These are phyloP conservation scores for Angophora floribunda DNA, from an alignment of 345 rosid species.

Conservation along the genomic window DNA sequence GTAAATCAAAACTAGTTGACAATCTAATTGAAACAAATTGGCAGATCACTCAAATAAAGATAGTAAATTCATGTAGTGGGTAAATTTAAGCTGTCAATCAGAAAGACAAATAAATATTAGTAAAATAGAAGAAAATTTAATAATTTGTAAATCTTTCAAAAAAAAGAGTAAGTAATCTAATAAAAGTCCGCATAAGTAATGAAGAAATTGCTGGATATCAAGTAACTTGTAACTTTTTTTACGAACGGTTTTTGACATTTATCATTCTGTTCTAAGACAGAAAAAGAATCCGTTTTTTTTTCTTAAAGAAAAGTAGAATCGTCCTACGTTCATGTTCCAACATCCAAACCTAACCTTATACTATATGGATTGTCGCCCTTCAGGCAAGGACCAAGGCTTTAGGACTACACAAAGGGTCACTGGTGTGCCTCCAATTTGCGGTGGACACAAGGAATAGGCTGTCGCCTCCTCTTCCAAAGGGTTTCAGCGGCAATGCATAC, in stretches of 20 bases:
- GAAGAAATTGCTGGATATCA: not conserved
- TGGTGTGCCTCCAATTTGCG: conserved; percentile 65
- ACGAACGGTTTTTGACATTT: not conserved
- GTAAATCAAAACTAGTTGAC: too few relatives aligned
- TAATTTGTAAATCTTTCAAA: not conserved
- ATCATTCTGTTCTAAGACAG: not conserved
- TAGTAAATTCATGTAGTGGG: not conserved
- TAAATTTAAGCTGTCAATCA: not conserved
- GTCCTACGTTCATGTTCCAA: not conserved
- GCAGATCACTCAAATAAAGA: not conserved
- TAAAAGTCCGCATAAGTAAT: not conserved
- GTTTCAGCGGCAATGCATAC: conserved; percentile 55
- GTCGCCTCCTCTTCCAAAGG: conserved; percentile 33
- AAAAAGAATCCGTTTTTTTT: not conserved
- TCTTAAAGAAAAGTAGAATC: not conserved
- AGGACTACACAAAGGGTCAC: conserved; percentile 25
- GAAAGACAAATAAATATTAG: not conserved
- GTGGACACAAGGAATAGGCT: conserved; percentile 47
- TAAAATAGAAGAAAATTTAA: not conserved
- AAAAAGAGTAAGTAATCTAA: not conserved
- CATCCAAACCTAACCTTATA: not conserved
- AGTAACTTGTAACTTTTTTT: not conserved
- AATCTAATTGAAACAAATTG: too few relatives aligned
- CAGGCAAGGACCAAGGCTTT: conserved; percentile 56
- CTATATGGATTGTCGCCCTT: not conserved